Conservation (phyloP, 352 stramenopile genomes). For the Phytophthora pluvialis region DNA sequence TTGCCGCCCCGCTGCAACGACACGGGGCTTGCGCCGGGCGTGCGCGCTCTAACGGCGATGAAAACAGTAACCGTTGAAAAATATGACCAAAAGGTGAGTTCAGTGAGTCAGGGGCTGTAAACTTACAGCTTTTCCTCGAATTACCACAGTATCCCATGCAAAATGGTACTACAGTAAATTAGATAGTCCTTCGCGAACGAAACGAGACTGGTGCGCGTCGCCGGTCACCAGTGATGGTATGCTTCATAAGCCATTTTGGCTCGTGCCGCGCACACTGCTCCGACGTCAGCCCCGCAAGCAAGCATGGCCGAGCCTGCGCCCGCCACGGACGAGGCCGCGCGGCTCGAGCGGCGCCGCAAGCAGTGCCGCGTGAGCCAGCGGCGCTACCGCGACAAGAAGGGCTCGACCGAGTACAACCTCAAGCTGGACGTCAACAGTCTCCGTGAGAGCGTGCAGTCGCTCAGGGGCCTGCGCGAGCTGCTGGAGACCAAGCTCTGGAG, state of each 20-base stretch:
- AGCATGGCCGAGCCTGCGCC: conserved; percentile 14
- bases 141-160: background rate
- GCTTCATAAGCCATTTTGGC: conserved; percentile 24
- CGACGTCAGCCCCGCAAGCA: background rate
- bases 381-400: conserved; percentile 73
- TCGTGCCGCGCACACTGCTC: background rate
- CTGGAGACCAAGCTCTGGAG: conserved; percentile 57
- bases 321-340: conserved; percentile 23
- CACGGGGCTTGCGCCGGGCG: too few relatives aligned
- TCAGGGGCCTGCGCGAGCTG: conserved; percentile 47
- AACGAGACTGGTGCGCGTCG: conserved; percentile 26
- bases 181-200: conserved; percentile 5
- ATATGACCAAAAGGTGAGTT: background rate
- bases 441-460: conserved; percentile 57
- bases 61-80: background rate
- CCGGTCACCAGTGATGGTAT: conserved; percentile 5
- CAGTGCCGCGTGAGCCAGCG: conserved; percentile 77
- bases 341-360: conserved; percentile 56
- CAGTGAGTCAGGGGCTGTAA: conserved; percentile 2
- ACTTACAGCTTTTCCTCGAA: background rate
- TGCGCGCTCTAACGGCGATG: background rate
- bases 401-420: conserved; percentile 71
- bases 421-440: conserved; percentile 70
- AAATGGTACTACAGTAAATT: background rate
- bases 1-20: background rate